Evolutionary conservation across 345 rosid genomes (phyloP).

Genomic region (Aquilaria malaccensis): DNA sequence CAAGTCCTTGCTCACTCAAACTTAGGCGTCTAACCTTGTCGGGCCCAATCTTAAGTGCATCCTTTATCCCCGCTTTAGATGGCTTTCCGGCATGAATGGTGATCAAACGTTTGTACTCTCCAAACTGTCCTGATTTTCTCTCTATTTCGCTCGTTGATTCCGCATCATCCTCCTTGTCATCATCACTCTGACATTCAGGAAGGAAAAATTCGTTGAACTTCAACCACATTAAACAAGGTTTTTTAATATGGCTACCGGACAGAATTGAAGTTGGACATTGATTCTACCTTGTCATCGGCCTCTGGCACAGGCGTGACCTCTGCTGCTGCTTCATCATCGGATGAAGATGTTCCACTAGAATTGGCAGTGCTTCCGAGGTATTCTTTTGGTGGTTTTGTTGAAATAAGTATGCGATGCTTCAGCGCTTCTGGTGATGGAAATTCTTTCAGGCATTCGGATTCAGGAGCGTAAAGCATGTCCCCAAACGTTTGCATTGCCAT

Average conservation of each 20-base stretch:
- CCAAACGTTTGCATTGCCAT: slow-evolving; percentile 47
- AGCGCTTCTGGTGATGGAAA: slow-evolving; percentile 54
- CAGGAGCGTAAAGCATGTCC: slow-evolving; percentile 40
- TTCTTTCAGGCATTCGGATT: slow-evolving; percentile 32
- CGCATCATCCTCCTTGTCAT: slow-evolving; percentile 7
- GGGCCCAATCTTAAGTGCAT: slow-evolving; percentile 11
- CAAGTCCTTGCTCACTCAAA: slow-evolving; percentile 40
- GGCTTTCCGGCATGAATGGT: slow-evolving; percentile 35
- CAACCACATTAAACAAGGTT: not conserved
- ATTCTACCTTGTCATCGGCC: slow-evolving; percentile 18
- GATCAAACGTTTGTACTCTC: slow-evolving; percentile 24
- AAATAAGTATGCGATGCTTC: slow-evolving; percentile 39
- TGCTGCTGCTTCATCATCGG: slow-evolving; percentile 20
- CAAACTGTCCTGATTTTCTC: slow-evolving; percentile 6
- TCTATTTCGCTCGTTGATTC: slow-evolving; percentile 1
- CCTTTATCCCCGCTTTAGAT: slow-evolving; percentile 18
- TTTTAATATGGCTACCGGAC: not conserved
- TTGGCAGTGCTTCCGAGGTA: slow-evolving; percentile 32
- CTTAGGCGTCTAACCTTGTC: slow-evolving; percentile 40
- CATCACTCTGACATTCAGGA: slow-evolving; percentile 10
- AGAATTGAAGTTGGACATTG: no score
- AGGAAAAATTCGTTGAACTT: not conserved
- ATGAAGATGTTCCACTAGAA: slow-evolving; percentile 13
- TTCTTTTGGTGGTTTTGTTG: slow-evolving; percentile 62
- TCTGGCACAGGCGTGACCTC: slow-evolving; percentile 10